Percentiles rank a stretch among this genome's conserved stretches.
These are phyloP conservation scores for Carex parvula DNA, from an alignment of 176 grass and related monocot genomes.

Conservation along the genomic window DNA sequence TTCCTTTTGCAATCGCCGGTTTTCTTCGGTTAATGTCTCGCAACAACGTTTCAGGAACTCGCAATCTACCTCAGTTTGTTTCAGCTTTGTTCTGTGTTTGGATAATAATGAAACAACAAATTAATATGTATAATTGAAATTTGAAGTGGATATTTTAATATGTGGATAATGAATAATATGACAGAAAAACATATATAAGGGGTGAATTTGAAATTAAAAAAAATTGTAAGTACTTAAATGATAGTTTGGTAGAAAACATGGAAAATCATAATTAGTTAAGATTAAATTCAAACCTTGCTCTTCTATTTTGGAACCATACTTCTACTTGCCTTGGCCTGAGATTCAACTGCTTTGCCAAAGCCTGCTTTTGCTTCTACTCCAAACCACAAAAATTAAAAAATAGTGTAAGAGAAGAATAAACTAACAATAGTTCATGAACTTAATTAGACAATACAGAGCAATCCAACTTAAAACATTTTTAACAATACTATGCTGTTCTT, in stretches of 20 bases:
- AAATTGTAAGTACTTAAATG: neutral
- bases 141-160: neutral
- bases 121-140: neutral
- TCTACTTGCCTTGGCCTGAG: conserved; percentile 94
- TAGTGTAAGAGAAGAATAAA: neutral
- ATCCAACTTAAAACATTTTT: neutral
- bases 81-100: conserved; percentile 82
- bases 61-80: conserved; percentile 91
- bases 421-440: neutral
- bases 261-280: neutral
- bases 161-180: neutral
- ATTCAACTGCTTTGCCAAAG: conserved; percentile 85
- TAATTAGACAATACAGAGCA: neutral
- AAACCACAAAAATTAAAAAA: conserved; percentile 27
- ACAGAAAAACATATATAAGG: neutral
- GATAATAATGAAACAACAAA: neutral
- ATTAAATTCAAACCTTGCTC: conserved; percentile 67
- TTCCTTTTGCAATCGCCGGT: conserved; percentile 76
- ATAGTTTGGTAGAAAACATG: neutral
- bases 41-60: conserved; percentile 88
- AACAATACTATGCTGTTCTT: neutral
- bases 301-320: conserved; percentile 98
- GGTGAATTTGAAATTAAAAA: neutral
- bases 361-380: conserved; percentile 92
- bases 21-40: conserved; percentile 87